Evolutionary conservation across 2,329 filamentous ascomycete species (phyloP).

Genomic region (Aureobasidium namibiae): DNA sequence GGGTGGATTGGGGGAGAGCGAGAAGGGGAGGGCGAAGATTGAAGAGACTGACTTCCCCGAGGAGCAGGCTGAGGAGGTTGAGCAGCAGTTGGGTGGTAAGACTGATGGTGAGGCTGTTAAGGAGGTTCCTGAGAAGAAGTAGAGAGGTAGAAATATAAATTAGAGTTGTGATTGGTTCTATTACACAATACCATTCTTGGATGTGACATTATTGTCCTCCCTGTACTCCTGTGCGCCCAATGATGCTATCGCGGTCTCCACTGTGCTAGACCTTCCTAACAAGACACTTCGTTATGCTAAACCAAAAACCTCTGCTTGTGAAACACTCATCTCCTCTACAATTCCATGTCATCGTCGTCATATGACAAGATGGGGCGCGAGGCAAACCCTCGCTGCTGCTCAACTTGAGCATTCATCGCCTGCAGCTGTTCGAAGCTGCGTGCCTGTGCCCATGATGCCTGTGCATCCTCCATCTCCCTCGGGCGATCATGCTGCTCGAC

Average conservation of each 20-base stretch:
- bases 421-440: constrained; percentile 45
- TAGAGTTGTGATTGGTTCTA: background rate
- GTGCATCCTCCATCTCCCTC: constrained; percentile 57
- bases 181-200: background rate
- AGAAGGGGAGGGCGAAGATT: constrained; percentile 24
- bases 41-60: constrained; percentile 20
- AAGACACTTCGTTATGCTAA: background rate
- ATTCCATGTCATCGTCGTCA: constrained; percentile 9
- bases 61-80: constrained; percentile 12
- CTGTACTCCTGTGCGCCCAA: background rate
- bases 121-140: constrained; percentile 14
- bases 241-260: background rate
- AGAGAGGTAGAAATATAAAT: background rate
- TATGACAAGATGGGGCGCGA: background rate
- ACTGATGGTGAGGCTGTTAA: constrained; percentile 10
- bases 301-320: background rate
- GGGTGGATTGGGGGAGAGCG: constrained; percentile 46
- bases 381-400: background rate
- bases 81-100: constrained; percentile 15
- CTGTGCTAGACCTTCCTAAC: background rate
- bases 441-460: constrained; percentile 53
- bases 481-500: background rate
- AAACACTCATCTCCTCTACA: background rate
- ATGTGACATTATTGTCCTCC: background rate
- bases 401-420: constrained; percentile 27